Conservation (phyloP, 129 eudicot species). For the Artemisia argyi region DNA sequence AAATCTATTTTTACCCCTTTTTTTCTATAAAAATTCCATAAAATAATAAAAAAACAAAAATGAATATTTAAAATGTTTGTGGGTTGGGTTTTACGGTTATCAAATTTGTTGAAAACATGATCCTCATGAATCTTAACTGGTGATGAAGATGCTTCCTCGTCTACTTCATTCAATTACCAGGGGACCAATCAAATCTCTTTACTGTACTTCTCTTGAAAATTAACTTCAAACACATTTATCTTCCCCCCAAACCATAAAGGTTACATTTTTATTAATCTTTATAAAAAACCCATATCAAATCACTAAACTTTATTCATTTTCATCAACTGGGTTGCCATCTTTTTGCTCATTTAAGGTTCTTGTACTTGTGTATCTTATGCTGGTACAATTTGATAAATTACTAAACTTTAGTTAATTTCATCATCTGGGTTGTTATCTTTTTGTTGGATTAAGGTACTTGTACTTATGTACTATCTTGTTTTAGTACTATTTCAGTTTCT, state of each 20-base stretch:
- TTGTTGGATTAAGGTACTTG: background rate
- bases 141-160: slow-evolving; percentile 37
- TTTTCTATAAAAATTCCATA: too few relatives aligned
- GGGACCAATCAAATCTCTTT: slow-evolving; percentile 22
- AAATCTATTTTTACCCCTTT: too few relatives aligned
- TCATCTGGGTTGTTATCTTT: background rate
- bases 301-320: background rate
- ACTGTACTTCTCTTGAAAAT: background rate
- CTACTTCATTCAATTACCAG: slow-evolving; percentile 21
- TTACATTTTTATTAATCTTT: slow-evolving; percentile 27
- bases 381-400: background rate
- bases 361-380: slow-evolving; percentile 32
- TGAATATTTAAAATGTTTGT: slow-evolving; percentile 24
- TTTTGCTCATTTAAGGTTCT: slow-evolving; percentile 13
- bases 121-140: slow-evolving; percentile 37
- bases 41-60: background rate
- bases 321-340: background rate
- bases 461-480: background rate
- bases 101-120: slow-evolving; percentile 32
- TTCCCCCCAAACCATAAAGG: slow-evolving; percentile 33
- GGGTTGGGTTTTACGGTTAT: slow-evolving; percentile 16
- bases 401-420: background rate
- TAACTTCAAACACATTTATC: slow-evolving; percentile 25
- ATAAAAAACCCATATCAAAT: slow-evolving; percentile 9
- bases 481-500: background rate